Evolutionary conservation across 352 stramenopile species (phyloP), one percentile per base, ranked within the genome.

Genomic region (Thalassiosira gravida): DNA sequence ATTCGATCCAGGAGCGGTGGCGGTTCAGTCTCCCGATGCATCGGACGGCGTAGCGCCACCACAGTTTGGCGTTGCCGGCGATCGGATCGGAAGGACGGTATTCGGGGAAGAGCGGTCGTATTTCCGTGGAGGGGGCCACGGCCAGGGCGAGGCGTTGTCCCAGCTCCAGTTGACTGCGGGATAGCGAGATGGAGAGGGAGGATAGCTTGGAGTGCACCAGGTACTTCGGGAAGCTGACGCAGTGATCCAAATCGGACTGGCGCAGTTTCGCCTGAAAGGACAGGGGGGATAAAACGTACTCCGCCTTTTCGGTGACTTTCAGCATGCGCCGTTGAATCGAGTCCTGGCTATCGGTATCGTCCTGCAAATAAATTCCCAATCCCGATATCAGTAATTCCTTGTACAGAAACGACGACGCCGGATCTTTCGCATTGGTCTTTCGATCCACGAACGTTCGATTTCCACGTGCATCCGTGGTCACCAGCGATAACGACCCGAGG

Each of bases 161-260:
- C n/a, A 93, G 55, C 50, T 95, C 86, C 20, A 95, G 37, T 76
- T 94, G 89, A 44, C 59, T 83, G n/a, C 85, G 70, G 0, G 74
- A 87, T 24, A 94, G 29, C 22, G 76, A 18, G 14, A 95, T 83
- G 14, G 83, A 88, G 18, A 95, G 56, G 6, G 68, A 78, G 7
- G 80, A 88, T 32, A 95, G 67, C 39, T 92, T 83, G 37, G 87
- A 93, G 29, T 82, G 75, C 1, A 95, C 62, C 16, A 86, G 52
- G 70, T 94, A 95, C 50, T 92, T 95, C 29, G 88, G 78, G 88
- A 91, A 90, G 18, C 92, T 82, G 16, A 88, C 49, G 69, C 87
- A 93, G 9, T 79, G 49, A 29, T 80, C 74, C 46, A 83, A 71
- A 73, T 95, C 88, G 0, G 82, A 88, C 69, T 92, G 84, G 42